Evolutionary conservation across 768 basidiomycete species (phyloP), one percentile per base, ranked within the genome.

Genomic region (Auriscalpium orientale): DNA sequence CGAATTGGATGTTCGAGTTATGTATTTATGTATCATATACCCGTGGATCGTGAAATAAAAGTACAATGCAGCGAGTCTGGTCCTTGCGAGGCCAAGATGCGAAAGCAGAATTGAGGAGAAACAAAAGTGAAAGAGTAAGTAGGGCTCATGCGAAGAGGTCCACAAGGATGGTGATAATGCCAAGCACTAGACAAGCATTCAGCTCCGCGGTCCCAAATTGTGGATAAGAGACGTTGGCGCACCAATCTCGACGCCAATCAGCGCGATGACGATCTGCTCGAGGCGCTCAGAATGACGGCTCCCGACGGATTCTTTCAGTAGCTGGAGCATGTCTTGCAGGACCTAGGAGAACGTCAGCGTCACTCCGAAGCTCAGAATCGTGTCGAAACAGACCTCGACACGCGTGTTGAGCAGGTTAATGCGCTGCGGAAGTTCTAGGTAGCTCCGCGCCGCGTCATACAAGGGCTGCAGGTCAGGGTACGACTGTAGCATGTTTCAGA

Each of bases 391-490:
- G 59, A 87, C 92, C 76, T 93, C 95, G 37, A 97, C 93, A 57
- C 95, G 87, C 46, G 92, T 90, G 70, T 95, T 97, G 56, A 98
- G 76, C 28, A 97, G 74, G 68, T 94, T 90, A 58, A 95, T 91
- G 55, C 95, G 83, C 68, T 95, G 94, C 2, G 91, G 90, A 54
- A 97, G 91, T 73, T 98, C 95, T 20, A 98, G 80, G 70, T 98
- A 98, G 66, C 89, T 91, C 63, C 94, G 80, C 16, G 92, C 91
- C 4, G 94, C 93, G 61, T 92, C 90, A 69, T 97, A 98, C 37
- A 98, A 74, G 11, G 95, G 95, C 72, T 97, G 93, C 20, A 98
- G 76, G 74, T 98, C 95, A 21, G 95, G 95, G 67, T 85, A 97
- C 56, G 87, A 89, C 93, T 93, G 71, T 11, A 11, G 18, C 11